Base-by-base conservation (phyloP, 805 yeast species). In the Candida suzukii region DNA sequence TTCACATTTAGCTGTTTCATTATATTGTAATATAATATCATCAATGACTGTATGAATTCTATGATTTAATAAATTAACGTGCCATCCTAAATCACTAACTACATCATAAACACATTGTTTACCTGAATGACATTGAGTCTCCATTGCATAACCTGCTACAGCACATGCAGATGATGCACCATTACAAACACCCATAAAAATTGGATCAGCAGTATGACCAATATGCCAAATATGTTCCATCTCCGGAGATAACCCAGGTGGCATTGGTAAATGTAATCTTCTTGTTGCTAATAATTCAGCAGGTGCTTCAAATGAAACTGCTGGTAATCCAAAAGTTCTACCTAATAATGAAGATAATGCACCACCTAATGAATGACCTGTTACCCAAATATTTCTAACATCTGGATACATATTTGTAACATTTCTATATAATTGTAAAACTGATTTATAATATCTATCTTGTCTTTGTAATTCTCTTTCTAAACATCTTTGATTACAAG, bases 161-260 rank as follows among this genome's bases (percentile, higher is more conserved):
- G 91, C 80, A 61, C 99, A 93, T 2, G 90, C 63, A 0, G 95
- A 82, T 4, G 91, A 78, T 1, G 93, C 95, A 10, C 99, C 99
- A 54, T 85, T 88, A 59, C 99, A 93, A 9, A 88, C 90, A 0
- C 99, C 99, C 91, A 90, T 83, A 54, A 72, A 93, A 2, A 93
- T 86, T 1, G 99, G 99, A 58, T 93, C 99, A 0, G 96, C 98
- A 2, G 93, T 93, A 58, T 93, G 91, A 3, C 99, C 99, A 56
- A 93, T 67, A 58, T 93, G 97, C 95, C 95, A 93, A 10, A 93
- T 75, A 48, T 86, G 82, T 53, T 90, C 97, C 63, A 77, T 66
- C 52, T 80, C 75, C 8, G 67, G 63, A 0, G 96, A 90, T 13
- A 86, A 58, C 1, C 96, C 96, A 1, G 99, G 99, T 2, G 98